Base-by-base conservation (phyloP, 2,329 filamentous ascomycete species). In the Fusarium cyanostomum region DNA sequence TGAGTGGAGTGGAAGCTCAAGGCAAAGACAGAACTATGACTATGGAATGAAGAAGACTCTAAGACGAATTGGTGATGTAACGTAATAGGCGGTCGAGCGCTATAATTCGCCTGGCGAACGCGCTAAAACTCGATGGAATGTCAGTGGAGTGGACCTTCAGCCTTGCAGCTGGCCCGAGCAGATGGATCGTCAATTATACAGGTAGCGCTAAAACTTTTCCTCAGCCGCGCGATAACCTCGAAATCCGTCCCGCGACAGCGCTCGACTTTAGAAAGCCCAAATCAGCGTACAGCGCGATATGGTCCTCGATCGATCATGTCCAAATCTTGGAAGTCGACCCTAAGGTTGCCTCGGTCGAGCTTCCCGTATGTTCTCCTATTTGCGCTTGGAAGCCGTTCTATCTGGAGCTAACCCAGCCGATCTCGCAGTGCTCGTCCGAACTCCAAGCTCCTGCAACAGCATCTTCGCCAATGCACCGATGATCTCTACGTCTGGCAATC, bases 401-500 rank as follows among this genome's bases (percentile, higher is more conserved):
- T 41, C 16, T 21, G 38, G 34, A 52, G 52, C 67, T 71, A 67
- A 72, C 46, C 59, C 42, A 64, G 48, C 35, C 41, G 45, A 58
- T 48, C 33, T 50, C 49, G 44, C 49, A 88, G 85, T 57, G 79
- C 82, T 66, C 82, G 85, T 64, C 82, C 84, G 44, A 77, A 79
- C 48, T 75, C 82, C 24, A 79, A 80, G 53, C 74, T 81, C 26
- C 80, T 83, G 51, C 78, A 81, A 12, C 75, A 79, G 62, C 89
- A 95, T 77, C 84, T 96, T 42, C 83, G 86, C 72, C 83, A 86
- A 85, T 95, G 90, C 77, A 89, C 92, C 77, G 92, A 97, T 79
- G 89, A 94, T 49, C 84, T 97, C 12, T 99, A 98, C 80, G 80
- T 86, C 72, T 97, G 94, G 94, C 95, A 99, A 81, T 82, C 83